A percentile compares a stretch with the other conserved stretches of the same genome.
These are phyloP conservation scores for Hyaloscypha bicolor DNA, from an alignment of 495 filamentous ascomycete species.

Conservation along the genomic window DNA sequence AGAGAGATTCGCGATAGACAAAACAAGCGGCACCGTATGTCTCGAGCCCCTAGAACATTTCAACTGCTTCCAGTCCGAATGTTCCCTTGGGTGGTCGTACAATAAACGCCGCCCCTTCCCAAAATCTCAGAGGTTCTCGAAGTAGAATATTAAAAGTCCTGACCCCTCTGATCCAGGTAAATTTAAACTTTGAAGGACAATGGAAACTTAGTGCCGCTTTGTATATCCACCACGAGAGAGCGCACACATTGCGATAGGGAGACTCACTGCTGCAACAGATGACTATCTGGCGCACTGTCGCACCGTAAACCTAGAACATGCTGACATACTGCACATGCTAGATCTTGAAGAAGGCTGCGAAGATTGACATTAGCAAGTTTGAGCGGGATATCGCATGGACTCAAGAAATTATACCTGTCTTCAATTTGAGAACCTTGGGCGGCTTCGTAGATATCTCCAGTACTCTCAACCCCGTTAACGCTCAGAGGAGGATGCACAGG, in stretches of 20 bases:
- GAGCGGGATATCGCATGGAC: not conserved
- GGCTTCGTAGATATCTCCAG: slow-evolving; percentile 14
- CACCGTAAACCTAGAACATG: slow-evolving; percentile 27
- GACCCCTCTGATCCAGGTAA: too few species aligned
- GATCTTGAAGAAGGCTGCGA: slow-evolving; percentile 29
- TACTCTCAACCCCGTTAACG: slow-evolving; percentile 19
- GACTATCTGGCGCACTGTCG: slow-evolving; percentile 25
- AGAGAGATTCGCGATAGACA: too few species aligned
- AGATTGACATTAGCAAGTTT: not conserved
- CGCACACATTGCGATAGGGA: not conserved
- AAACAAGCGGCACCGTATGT: too few species aligned
- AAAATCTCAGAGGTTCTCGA: too few species aligned
- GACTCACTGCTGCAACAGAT: slow-evolving; percentile 27
- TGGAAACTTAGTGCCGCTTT: too few species aligned
- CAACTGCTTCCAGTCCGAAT: too few species aligned
- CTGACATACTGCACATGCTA: slow-evolving; percentile 25
- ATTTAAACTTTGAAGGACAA: too few species aligned
- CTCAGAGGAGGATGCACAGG: slow-evolving; percentile 35
- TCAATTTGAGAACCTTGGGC: slow-evolving; percentile 19
- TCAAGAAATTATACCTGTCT: slow-evolving; percentile 17
- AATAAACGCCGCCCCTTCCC: too few species aligned
- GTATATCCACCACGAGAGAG: too few species aligned
- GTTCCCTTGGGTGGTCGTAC: too few species aligned
- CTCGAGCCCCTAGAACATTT: too few species aligned
- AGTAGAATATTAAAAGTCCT: too few species aligned